phyloP scores from a whole-genome alignment of 768 basidiomycete species.

The Glaciozyma martinii region DNA sequence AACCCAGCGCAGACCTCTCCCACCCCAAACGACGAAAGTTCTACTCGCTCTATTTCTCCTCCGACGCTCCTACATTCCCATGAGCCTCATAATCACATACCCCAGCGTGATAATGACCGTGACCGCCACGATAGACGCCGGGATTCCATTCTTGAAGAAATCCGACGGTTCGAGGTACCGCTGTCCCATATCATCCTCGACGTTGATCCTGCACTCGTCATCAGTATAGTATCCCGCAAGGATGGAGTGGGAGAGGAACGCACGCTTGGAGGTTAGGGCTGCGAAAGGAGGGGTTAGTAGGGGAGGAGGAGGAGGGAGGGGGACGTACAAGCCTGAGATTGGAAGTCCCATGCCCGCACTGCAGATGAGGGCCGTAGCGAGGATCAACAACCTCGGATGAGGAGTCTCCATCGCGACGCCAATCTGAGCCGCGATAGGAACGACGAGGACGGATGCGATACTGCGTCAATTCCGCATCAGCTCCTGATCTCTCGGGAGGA shows the following conservation, averaged over 20 bases:
- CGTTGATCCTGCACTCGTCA: conserved; percentile 57
- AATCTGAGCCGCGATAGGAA: conserved; percentile 87
- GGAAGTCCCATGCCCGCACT: conserved; percentile 98
- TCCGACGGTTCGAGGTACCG: conserved; percentile 64
- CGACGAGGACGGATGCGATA: conserved; percentile 90
- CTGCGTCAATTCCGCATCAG: not conserved
- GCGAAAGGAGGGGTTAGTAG: not conserved
- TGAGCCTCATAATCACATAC: conserved; percentile 20
- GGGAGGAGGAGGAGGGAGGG: not conserved
- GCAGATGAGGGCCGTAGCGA: conserved; percentile 78
- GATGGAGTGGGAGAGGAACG: not conserved
- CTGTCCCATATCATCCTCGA: conserved; percentile 89
- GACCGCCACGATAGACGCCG: conserved; percentile 15
- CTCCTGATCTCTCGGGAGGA: not conserved
- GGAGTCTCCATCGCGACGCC: conserved; percentile 63
- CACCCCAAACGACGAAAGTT: not conserved
- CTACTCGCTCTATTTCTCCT: not conserved
- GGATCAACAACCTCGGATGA: conserved; percentile 74
- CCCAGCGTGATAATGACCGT: conserved; percentile 19
- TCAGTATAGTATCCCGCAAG: not conserved
- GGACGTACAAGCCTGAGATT: conserved; percentile 91
- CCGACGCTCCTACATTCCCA: conserved; percentile 14
- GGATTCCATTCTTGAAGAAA: conserved; percentile 45
- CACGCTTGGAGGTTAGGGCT: not conserved
- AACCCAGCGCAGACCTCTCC: not conserved